Conservation (phyloP, 768 basidiomycete genomes). For the Trametes cingulata region DNA sequence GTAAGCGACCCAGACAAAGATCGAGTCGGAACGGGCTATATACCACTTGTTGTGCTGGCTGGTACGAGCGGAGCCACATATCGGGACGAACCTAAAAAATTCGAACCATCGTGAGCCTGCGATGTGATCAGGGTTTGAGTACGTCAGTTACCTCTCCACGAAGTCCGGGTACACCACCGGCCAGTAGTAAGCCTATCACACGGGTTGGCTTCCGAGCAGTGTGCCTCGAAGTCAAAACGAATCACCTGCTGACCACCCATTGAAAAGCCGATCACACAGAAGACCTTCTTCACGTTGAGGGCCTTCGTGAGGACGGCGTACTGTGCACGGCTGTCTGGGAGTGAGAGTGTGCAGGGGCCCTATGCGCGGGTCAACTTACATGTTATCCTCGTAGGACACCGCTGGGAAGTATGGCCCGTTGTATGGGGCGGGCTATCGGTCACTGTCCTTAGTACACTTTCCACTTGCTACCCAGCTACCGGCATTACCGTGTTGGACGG, state of each 20-base stretch:
- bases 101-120: not conserved
- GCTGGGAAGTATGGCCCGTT: constrained; percentile 61
- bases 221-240: not conserved
- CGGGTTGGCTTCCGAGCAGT: not conserved
- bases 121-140: not conserved
- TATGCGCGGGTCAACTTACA: constrained; percentile 33
- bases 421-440: constrained; percentile 49
- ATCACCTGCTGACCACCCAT: constrained; percentile 60
- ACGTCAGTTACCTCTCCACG: constrained; percentile 42
- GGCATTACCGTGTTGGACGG: constrained; percentile 57
- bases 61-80: constrained; percentile 58
- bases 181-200: constrained; percentile 54
- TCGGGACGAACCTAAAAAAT: constrained; percentile 43
- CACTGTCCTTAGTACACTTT: not conserved
- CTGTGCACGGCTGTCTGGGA: constrained; percentile 48
- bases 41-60: constrained; percentile 58
- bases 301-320: constrained; percentile 51
- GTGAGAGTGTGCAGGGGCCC: not conserved
- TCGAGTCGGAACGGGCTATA: not conserved
- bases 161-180: constrained; percentile 55
- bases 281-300: constrained; percentile 46
- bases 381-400: constrained; percentile 59
- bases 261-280: constrained; percentile 54
- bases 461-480: too few relatives aligned
- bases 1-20: not conserved